Evolutionary conservation across 2,329 filamentous ascomycete species (phyloP), one percentile per base, ranked within the genome.

Genomic region (Whalleya microplaca): DNA sequence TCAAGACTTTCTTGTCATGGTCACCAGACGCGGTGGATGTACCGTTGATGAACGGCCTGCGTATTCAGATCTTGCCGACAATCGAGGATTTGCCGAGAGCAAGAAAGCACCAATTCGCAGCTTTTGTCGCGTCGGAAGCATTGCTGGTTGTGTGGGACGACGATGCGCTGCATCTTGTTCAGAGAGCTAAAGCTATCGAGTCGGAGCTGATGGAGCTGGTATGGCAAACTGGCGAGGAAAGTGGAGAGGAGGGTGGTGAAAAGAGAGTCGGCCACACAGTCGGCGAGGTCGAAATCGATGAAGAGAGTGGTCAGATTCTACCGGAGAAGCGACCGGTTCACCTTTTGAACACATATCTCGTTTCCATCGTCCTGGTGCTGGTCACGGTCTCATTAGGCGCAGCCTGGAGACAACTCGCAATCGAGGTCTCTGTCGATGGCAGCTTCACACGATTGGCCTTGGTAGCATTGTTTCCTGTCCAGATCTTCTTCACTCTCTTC

Each of bases 111-210:
- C 90, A 94, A 69, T 92, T 89, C 63, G 90, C 90, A 12, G 90
- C 91, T 7, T 93, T 94, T 69, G 81, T 94, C 42, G 86, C 88
- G 2, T 84, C 83, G 0, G 86, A 90, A 59, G 84, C 84, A 3
- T 77, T 93, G 4, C 76, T 95, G 1, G 78, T 94, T 1, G 89
- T 94, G 1, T 95, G 91, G 91, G 90, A 94, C 63, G 90, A 94
- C 63, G 89, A 93, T 54, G 84, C 90, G 0, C 78, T 88, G 53
- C 85, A 91, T 66, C 76, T 94, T 8, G 79, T 92, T 4, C 76
- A 84, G 53, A 80, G 90, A 53, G 90, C 89, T 44, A 86, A 87
- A 68, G 80, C 81, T 32, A 92, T 94, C 57, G 89, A 94, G 72
- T 83, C 84, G 2, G 88, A 92, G 70, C 78, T 94, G 43, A 91